phyloP scores from a whole-genome alignment of 2,329 filamentous ascomycete genomes.

The Metarhizium robertsii region DNA sequence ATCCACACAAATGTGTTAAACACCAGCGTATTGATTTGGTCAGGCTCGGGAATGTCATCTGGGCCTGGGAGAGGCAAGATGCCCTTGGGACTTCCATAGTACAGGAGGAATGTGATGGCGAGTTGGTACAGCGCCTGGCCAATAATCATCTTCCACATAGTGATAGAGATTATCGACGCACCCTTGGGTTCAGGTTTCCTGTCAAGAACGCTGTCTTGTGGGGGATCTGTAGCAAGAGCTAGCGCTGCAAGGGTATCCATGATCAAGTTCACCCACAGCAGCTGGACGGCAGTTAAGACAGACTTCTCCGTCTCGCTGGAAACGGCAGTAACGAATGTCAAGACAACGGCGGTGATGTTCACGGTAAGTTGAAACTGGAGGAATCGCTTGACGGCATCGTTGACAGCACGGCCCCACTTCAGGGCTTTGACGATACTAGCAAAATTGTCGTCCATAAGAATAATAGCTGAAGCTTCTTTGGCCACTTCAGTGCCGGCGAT shows the following conservation, averaged over 20 bases:
- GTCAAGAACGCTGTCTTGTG: conserved; percentile 68
- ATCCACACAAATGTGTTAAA: conserved; percentile 99
- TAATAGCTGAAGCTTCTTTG: conserved; percentile 77
- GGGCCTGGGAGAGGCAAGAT: conserved; percentile 31
- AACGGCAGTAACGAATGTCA: conserved; percentile 84
- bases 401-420: conserved; percentile 71
- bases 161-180: conserved; percentile 63
- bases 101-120: conserved; percentile 67
- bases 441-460: conserved; percentile 84
- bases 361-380: conserved; percentile 74
- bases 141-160: conserved; percentile 99
- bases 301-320: conserved; percentile 58
- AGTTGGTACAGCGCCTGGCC: conserved; percentile 89
- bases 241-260: conserved; percentile 94
- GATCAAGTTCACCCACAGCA: conserved; percentile 94
- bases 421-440: conserved; percentile 77
- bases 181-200: conserved; percentile 57
- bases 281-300: conserved; percentile 79
- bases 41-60: conserved; percentile 30
- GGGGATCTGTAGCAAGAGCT: conserved; percentile 84
- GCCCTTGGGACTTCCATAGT: conserved; percentile 54
- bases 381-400: conserved; percentile 70
- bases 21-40: conserved; percentile 66
- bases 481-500: conserved; percentile 76
- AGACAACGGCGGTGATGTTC: conserved; percentile 80